Evolutionary conservation across 495 filamentous ascomycete species (phyloP), one percentile per base, ranked within the genome.

Genomic region (Aspergillus funiculosus): DNA sequence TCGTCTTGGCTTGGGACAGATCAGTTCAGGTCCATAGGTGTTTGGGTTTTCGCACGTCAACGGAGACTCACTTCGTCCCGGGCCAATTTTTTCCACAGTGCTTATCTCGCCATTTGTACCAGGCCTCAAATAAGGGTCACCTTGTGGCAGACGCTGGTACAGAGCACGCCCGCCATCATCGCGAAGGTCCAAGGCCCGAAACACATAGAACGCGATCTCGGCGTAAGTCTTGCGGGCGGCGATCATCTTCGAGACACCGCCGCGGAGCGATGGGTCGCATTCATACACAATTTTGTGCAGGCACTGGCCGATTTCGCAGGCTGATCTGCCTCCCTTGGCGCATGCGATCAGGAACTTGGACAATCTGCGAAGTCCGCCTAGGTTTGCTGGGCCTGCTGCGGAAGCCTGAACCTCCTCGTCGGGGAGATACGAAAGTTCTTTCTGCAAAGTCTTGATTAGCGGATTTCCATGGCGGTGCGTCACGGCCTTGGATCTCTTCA

Each of bases 231-330:
- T 39, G 2, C 18, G 2, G 6, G 15, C 26, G 13, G 39, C 25
- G 7, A 44, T 34, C 22, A 44, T n/a, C 11, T 18, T 31, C 8
- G 39, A 44, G 8, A 50, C 26, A 2, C 39, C 6, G 13, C 21
- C 13, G 9, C 7, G 6, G 9, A 50, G 31, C 3, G 31, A 14
- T 5, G 20, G 29, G 26, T 50, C 48, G 13, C 35, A 32, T 11
- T 27, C 31, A 18, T 39, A 44, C 6, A 32, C 14, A 10, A 32
- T 13, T 17, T 25, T n/a, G 9, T 50, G 39, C 5, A 50, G 32
- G 4, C 6, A 31, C 31, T 31, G 22, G 1, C 48, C 48, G 18
- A 50, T 38, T 18, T 50, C 39, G 13, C 24, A 21, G 17, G 48
- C 48, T 13, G 39, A 19, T 34, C 43, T 26, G 13, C 32, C 30